phyloP scores from a whole-genome alignment of 2,329 filamentous ascomycete species.

The Cytospora piceicola region DNA sequence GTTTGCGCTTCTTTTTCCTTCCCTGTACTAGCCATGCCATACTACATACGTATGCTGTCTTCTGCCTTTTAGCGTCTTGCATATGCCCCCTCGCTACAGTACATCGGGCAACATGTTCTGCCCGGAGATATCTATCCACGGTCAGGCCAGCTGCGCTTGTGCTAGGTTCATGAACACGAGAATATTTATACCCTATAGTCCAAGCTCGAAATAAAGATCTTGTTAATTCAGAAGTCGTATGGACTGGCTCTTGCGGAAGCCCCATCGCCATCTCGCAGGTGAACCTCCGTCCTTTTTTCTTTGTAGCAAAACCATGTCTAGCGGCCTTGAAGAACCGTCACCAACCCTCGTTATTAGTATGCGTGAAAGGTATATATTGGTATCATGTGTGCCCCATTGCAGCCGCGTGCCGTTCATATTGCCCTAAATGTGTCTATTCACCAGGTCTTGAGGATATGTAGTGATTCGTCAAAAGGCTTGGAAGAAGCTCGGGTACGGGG shows the following conservation, averaged over 20 bases:
- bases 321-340: no score
- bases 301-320: background rate
- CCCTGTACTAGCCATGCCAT: conserved; percentile 5
- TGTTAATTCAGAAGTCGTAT: background rate
- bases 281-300: background rate
- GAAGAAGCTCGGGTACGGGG: background rate
- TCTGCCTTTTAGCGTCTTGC: background rate
- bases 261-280: background rate
- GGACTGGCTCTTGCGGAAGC: background rate
- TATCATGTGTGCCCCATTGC: background rate
- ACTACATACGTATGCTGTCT: background rate
- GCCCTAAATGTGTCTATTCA: background rate
- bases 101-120: background rate
- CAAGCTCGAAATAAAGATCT: conserved; percentile 6
- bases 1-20: conserved; percentile 4
- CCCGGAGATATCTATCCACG: background rate
- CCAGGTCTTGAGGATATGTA: no score
- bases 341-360: no score
- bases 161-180: conserved; percentile 16
- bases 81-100: background rate
- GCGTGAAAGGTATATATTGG: background rate
- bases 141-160: conserved; percentile 11
- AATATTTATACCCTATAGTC: conserved; percentile 22
- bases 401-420: background rate
- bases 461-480: background rate